Percentiles rank a stretch among this genome's conserved stretches.
Evolutionary conservation across 2,329 filamentous ascomycete species (phyloP).

Genomic region (Xylaria sp.): DNA sequence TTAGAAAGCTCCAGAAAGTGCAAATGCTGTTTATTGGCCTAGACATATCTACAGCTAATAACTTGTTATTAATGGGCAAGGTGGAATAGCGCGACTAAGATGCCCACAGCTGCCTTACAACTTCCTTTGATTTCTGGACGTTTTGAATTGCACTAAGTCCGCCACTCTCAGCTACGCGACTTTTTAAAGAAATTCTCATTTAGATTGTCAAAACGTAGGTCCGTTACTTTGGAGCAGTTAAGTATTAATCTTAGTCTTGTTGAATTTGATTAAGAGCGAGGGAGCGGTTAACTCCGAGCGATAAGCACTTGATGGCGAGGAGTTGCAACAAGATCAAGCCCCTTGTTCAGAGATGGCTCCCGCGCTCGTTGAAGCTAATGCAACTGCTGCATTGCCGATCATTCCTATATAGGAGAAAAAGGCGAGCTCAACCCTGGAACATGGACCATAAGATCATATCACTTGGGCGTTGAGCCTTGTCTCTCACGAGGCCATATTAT

Average conservation of each 20-base stretch:
- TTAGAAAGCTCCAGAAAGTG: neutral
- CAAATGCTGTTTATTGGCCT: too few relatives aligned
- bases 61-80: constrained; percentile 3
- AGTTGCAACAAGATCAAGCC: too few relatives aligned
- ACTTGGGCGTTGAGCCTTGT: neutral
- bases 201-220: too few relatives aligned
- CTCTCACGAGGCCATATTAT: neutral
- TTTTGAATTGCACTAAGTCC: neutral
- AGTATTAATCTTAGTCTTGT: too few relatives aligned
- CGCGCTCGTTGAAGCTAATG: constrained; percentile 3
- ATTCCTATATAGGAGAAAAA: neutral
- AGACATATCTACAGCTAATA: neutral
- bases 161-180: too few relatives aligned
- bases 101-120: neutral
- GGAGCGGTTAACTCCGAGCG: too few relatives aligned
- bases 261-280: too few relatives aligned
- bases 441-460: neutral
- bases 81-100: neutral
- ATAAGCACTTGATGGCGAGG: too few relatives aligned
- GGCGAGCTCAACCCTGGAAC: neutral
- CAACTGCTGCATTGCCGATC: neutral
- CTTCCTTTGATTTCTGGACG: neutral
- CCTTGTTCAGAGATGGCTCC: constrained; percentile 4
- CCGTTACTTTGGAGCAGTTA: too few relatives aligned
- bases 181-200: too few relatives aligned